Base-by-base conservation (phyloP, 148 eudicot species). In the Nepenthes mirabilis region DNA sequence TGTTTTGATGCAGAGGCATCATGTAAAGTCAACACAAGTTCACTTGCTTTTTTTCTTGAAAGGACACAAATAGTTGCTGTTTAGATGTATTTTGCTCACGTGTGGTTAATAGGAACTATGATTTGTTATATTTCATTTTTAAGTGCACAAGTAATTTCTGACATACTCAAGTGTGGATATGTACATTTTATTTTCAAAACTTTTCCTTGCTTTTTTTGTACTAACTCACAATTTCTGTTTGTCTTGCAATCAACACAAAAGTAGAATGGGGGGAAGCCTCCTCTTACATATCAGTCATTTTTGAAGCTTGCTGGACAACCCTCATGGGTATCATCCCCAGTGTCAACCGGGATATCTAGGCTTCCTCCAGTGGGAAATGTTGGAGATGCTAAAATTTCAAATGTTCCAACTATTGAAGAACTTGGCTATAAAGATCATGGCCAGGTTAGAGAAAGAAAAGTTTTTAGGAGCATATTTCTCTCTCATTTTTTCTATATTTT, bases 201-300 rank as follows among this genome's bases (percentile, higher is more conserved):
- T 23, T 48, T 57, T 43, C 51, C 11, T 51, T 52, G n/a, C 34
- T 34, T n/a, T 37, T 34, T 56, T 34, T 11, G 47, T 61, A 12
- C 14, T 49, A 2, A 49, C 32, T 34, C 33, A 11, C 34, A 11
- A 45, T 1, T 6, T 66, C 23, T 58, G 3, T 13, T 37, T 47
- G 33, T 2, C 0, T 55, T 40, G 33, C 36, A 52, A 47, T 14
- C 10, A 32, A 13, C 36, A 59, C 14, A 12, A 49, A 12, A 62
- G 23, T 67, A 91, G 97, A 91, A 91, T 64, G 84, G 80, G 59
- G 97, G 97, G 33, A 90, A 62, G 73, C 88, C 95, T 56, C 97
- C 97, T 45, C 61, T 74, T 72, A 86, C 74, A 32, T 86, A 87
- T 70, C 94, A 83, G 65, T 82, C 88, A 48, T 86, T 86, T 72